These are phyloP conservation scores for Inonotus obliquus DNA, from an alignment of 1,284 basidiomycete species.

Conservation along the genomic window DNA sequence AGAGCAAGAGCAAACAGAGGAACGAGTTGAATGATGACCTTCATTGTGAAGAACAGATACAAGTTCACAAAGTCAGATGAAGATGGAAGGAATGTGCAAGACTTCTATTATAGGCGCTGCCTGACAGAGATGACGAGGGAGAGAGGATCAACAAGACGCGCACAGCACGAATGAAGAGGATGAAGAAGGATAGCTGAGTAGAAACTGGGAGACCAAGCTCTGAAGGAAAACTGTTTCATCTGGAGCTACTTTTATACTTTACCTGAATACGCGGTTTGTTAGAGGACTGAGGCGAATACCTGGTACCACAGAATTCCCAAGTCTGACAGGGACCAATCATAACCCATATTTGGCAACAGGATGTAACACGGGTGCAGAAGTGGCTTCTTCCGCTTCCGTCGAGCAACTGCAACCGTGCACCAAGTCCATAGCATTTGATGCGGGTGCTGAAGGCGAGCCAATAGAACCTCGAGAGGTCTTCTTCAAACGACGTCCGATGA, in stretches of 20 bases:
- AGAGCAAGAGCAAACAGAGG: constrained; percentile 10
- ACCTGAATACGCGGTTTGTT: background rate
- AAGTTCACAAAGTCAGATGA: background rate
- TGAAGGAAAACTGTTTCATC: background rate
- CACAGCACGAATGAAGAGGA: constrained; percentile 12
- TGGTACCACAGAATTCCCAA: background rate
- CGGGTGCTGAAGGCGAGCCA: background rate
- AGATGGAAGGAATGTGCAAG: background rate
- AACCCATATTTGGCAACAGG: background rate
- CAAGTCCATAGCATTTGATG: background rate
- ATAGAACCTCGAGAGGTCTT: background rate
- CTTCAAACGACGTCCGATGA: background rate
- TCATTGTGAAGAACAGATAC: background rate
- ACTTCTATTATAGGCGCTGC: background rate
- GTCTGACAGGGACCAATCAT: background rate
- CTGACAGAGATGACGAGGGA: background rate
- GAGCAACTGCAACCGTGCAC: background rate
- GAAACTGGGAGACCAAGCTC: background rate
- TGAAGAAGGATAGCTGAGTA: background rate
- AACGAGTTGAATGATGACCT: background rate
- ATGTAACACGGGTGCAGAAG: constrained; percentile 1
- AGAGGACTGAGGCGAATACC: background rate
- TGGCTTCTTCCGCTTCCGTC: background rate
- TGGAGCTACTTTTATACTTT: background rate
- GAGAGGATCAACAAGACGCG: constrained; percentile 2